Conservation (phyloP, 306 rosid species). For the Prunus davidiana region DNA sequence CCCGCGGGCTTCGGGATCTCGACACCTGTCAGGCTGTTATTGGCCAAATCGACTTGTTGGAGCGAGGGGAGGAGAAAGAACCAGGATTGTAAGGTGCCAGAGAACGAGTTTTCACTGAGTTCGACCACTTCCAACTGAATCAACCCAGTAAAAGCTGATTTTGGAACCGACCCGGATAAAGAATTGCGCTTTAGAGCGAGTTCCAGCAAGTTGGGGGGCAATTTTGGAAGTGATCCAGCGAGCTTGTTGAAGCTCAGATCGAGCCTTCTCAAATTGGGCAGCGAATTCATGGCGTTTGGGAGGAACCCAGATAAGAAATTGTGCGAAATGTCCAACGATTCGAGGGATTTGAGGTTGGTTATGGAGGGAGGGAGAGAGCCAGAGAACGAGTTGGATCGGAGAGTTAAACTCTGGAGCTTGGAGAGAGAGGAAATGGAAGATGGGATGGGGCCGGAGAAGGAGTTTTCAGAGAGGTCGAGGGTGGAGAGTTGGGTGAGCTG, state of each 20-base stretch:
- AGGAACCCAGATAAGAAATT: slow-evolving; percentile 57
- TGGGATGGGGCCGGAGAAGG: slow-evolving; percentile 64
- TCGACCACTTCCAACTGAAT: slow-evolving; percentile 69
- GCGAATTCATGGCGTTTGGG: slow-evolving; percentile 40
- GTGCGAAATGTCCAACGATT: slow-evolving; percentile 56
- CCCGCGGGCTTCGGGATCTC: slow-evolving; percentile 42
- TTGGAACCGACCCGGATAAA: slow-evolving; percentile 51
- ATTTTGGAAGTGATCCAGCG: slow-evolving; percentile 51
- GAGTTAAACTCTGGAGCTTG: slow-evolving; percentile 55
- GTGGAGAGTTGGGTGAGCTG: slow-evolving; percentile 48
- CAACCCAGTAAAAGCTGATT: slow-evolving; percentile 41
- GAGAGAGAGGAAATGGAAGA: slow-evolving; percentile 61
- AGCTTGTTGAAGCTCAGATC: slow-evolving; percentile 77
- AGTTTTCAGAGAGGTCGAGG: slow-evolving; percentile 73
- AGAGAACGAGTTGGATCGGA: slow-evolving; percentile 68
- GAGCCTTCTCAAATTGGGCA: slow-evolving; percentile 47
- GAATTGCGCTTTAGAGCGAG: slow-evolving; percentile 69
- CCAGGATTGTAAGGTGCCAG: slow-evolving; percentile 58
- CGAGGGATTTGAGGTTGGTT: slow-evolving; percentile 44
- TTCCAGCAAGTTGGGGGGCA: slow-evolving; percentile 62
- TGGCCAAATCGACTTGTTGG: slow-evolving; percentile 70
- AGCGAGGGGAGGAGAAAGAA: slow-evolving; percentile 61
- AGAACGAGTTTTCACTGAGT: slow-evolving; percentile 60
- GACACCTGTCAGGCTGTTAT: slow-evolving; percentile 57
- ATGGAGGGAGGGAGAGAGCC: slow-evolving; percentile 56